Base-by-base conservation (phyloP, 2,329 filamentous ascomycete genomes). In the Biscogniauxia sp. region DNA sequence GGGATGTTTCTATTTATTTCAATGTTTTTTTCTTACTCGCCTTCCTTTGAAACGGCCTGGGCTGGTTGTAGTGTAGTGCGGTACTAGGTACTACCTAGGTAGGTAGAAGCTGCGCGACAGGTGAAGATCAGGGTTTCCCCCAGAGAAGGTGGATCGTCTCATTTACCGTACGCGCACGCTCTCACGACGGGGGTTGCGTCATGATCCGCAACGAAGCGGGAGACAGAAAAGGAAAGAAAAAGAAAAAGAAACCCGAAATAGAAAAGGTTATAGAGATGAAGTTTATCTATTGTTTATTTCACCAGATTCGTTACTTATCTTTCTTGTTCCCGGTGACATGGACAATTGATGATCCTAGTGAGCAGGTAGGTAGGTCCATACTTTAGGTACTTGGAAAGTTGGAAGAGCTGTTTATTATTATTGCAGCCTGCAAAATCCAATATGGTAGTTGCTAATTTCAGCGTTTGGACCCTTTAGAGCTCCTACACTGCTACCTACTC, bases 131-230 rank as follows among this genome's bases (percentile, higher is more conserved):
- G 37, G 37, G 37, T 45, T n/a, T 11, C 37, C 37, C 37, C 37
- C 37, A n/a, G 37, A 45, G 37, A 45, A 45, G 52, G 58, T 58
- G 55, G 61, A 61, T 59, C 57, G 15, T 13, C 26, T 56, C 53
- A 63, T 62, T 62, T 62, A 41, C 28, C 15, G 13, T 37, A 37
- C n/a, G 26, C 53, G 25, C 60, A 37, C 54, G 19, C 25, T 50
- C 19, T 55, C 28, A 51, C 20, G 49, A 49, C 32, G 28, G 23
- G 28, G 53, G 55, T 50, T 56, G 28, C 61, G 57, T 64, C 61
- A 64, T 64, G 59, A 64, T 61, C 62, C 56, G 51, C 59, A 58
- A 23, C 53, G 26, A 54, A 51, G 19, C 50, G n/a, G 3, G 50
- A 20, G 19, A 51, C 49, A 19, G 50, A 51, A 51, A 45, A 45